Conservation (phyloP, 768 basidiomycete species). For the Cystobasidium onofrii region DNA sequence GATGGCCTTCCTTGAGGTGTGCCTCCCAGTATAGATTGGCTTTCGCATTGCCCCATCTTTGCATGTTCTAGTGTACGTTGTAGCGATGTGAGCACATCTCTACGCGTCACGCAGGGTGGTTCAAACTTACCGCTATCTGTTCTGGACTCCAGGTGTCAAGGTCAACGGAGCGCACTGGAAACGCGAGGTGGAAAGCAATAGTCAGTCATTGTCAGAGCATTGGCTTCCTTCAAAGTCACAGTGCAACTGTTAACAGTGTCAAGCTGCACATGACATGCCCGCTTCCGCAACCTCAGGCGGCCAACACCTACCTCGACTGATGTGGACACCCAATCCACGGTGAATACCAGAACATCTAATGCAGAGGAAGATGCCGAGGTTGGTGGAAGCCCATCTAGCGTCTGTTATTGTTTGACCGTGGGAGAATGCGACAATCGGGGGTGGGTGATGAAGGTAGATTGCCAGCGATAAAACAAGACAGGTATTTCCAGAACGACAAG, state of each 20-base stretch:
- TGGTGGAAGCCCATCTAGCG: slow-evolving; percentile 97
- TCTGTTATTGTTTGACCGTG: slow-evolving; percentile 51
- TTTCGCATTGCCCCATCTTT: slow-evolving; percentile 86
- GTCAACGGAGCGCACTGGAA: slow-evolving; percentile 81
- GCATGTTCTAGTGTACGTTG: slow-evolving; percentile 49
- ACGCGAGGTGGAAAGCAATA: background rate
- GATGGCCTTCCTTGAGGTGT: slow-evolving; percentile 80
- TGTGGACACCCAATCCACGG: slow-evolving; percentile 95
- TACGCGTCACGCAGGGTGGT: background rate
- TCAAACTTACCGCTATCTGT: slow-evolving; percentile 72
- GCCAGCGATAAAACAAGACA: too few species aligned
- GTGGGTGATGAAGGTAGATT: too few species aligned
- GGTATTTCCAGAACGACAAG: too few species aligned
- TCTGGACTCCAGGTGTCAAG: slow-evolving; percentile 96
- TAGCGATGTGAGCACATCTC: background rate
- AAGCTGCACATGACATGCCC: background rate
- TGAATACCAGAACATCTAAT: slow-evolving; percentile 97
- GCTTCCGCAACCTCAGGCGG: background rate
- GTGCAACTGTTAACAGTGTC: background rate
- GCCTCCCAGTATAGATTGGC: slow-evolving; percentile 98
- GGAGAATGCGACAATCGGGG: background rate
- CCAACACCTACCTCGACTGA: slow-evolving; percentile 22
- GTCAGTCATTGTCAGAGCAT: background rate
- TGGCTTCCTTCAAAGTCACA: too few species aligned
- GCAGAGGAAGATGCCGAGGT: slow-evolving; percentile 90